Evolutionary conservation across 108 stramenopile species (phyloP), one percentile per base, ranked within the genome.

Genomic region (Skeletonema menzelii): DNA sequence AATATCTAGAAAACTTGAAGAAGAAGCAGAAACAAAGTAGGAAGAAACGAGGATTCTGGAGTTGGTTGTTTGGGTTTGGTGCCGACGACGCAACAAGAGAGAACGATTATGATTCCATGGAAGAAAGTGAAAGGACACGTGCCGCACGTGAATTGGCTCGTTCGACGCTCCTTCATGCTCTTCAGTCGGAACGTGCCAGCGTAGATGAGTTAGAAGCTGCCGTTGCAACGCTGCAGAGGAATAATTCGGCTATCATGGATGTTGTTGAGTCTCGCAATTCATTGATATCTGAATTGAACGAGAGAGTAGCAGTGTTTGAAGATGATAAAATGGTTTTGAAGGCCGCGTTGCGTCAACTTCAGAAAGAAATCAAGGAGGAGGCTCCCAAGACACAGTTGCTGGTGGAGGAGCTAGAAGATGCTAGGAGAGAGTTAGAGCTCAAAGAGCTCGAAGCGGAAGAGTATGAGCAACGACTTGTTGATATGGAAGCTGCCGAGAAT

Each of bases 241-340:
- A 94, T 75, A 91, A 91, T 56, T 85, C 93, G 8, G 88, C 88
- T 5, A 90, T 91, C 62, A 84, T 91, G 30, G 90, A 91, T 62
- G 88, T 90, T 74, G 88, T 94, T 0, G 69, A 80, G 34, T 91
- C 93, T 3, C 57, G 91, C 13, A 87, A 91, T 62, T 75, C 66
- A 5, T 67, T 91, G 15, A 91, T 94, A 62, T 80, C 87, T 59
- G 90, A 94, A 56, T 66, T 94, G 69, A 94, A 94, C 73, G 87
- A 88, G 64, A 82, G 93, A 13, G 87, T 94, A 10, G 85, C 89
- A 5, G 88, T 90, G 1, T 94, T 94, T 75, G 93, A 94, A 73
- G 93, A 94, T 59, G 93, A 94, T 65, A 94, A 90, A 64, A 77
- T 94, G 55, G 91, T 94, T 0, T 63, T 94, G 40, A 91, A 90